These are phyloP conservation scores for Rhodocollybia butyracea DNA, from an alignment of 768 basidiomycete genomes.

Conservation along the genomic window DNA sequence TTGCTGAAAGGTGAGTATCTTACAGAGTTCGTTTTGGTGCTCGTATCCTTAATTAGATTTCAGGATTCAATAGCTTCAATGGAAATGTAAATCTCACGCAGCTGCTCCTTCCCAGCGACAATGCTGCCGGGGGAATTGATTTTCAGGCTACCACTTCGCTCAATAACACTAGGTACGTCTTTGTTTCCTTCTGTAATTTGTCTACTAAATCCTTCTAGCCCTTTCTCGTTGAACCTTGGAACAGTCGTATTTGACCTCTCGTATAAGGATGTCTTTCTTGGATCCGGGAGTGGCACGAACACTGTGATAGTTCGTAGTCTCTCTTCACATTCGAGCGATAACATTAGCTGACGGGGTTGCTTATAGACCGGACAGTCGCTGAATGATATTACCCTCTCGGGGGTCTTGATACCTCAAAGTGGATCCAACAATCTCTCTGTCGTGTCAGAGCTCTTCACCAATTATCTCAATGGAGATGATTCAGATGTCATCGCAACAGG, in stretches of 20 bases:
- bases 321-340: not conserved
- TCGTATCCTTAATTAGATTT: constrained; percentile 2
- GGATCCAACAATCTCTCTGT: constrained; percentile 37
- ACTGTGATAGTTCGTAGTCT: constrained; percentile 46
- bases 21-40: not conserved
- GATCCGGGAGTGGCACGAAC: constrained; percentile 49
- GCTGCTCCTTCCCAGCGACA: constrained; percentile 64
- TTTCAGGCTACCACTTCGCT: constrained; percentile 56
- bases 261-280: constrained; percentile 56
- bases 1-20: constrained; percentile 48
- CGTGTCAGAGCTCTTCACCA: constrained; percentile 66
- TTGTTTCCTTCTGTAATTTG: not conserved
- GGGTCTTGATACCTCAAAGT: constrained; percentile 53
- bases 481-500: constrained; percentile 62
- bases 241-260: constrained; percentile 60
- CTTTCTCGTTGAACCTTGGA: constrained; percentile 68
- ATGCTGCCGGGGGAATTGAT: constrained; percentile 64
- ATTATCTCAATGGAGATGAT: constrained; percentile 62
- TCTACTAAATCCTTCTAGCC: constrained; percentile 32
- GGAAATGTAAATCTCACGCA: constrained; percentile 52
- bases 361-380: constrained; percentile 32
- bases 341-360: constrained; percentile 25
- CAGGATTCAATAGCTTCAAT: constrained; percentile 63
- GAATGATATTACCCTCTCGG: constrained; percentile 58
- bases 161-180: constrained; percentile 51